Base-by-base conservation (phyloP, 805 yeast species). In the Soucietia sequanensis region DNA sequence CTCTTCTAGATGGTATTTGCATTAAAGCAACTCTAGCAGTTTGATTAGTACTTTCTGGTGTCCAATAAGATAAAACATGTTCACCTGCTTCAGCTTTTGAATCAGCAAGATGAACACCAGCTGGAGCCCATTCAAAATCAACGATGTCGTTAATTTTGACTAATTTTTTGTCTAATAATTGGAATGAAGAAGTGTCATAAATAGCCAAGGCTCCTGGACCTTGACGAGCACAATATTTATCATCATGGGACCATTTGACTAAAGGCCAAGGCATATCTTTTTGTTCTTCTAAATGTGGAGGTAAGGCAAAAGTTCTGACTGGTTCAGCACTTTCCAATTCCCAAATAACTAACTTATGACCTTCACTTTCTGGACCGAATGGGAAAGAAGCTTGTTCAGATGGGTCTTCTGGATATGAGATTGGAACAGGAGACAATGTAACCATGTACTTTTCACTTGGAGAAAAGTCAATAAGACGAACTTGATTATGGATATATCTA, bases 81-180 rank as follows among this genome's bases (percentile, higher is more conserved):
- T 81, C 80, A 35, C 74, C 75, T 27, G 70, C 73, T 38, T 72
- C 78, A 25, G 58, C 68, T 39, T 67, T 73, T 35, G 78, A 65
- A 39, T 75, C 76, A 29, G 79, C 76, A 37, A 86, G 71, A 48
- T 76, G 70, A 34, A 88, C 85, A 47, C 86, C 84, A 16, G 88
- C 81, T 41, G 99, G 99, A 18, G 97, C 89, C 77, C 91, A 93
- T 60, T 88, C 95, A 54, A 93, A 93, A 62, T 90, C 96, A 53
- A 79, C 79, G 45, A 93, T 76, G 38, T 89, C 95, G 16, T 84
- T 85, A 47, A 88, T 76, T 62, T 84, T 86, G 53, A 89, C 70
- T 48, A 86, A 68, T 68, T 90, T 90, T 68, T 84, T 85, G 56
- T 89, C 97, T 48, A 91, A 68, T 45, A 93, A 76, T 42, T 81